Evolutionary conservation across 2,329 filamentous ascomycete species (phyloP).

Genomic region (Colletotrichum spinosum): DNA sequence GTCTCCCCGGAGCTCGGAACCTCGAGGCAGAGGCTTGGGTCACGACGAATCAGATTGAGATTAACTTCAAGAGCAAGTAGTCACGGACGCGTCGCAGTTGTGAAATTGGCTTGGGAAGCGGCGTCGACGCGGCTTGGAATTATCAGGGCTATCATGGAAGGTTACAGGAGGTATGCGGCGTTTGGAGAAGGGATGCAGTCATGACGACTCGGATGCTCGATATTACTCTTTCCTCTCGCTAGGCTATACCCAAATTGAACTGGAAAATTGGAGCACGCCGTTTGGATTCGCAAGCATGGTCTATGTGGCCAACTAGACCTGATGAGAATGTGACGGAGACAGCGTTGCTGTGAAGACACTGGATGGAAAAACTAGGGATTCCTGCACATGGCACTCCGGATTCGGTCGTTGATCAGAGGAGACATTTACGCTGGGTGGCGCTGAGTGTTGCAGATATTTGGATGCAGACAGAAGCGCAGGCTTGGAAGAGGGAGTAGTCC

Average conservation of each 20-base stretch:
- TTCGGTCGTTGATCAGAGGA: constrained; percentile 24
- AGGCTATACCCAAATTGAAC: constrained; percentile 33
- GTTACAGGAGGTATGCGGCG: constrained; percentile 12
- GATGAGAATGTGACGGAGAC: no score
- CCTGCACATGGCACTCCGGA: constrained; percentile 13
- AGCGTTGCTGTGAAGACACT: neutral
- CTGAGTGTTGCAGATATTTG: constrained; percentile 10
- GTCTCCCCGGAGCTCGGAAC: no score
- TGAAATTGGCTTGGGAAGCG: neutral
- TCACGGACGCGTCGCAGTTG: neutral
- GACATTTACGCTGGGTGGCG: constrained; percentile 21
- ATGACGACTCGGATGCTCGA: neutral
- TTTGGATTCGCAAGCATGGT: no score
- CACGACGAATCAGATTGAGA: constrained; percentile 3
- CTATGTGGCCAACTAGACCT: no score
- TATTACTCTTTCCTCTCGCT: neutral
- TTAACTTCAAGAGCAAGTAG: constrained; percentile 10
- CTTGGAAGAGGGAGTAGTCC: neutral
- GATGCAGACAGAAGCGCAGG: constrained; percentile 9
- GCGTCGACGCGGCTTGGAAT: neutral
- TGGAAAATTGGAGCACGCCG: neutral
- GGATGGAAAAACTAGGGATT: neutral
- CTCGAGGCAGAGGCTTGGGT: no score
- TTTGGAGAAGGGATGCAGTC: constrained; percentile 9
- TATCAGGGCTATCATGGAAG: constrained; percentile 7